phyloP scores from a whole-genome alignment of 768 basidiomycete species.

The Leccinum subgranulosum region DNA sequence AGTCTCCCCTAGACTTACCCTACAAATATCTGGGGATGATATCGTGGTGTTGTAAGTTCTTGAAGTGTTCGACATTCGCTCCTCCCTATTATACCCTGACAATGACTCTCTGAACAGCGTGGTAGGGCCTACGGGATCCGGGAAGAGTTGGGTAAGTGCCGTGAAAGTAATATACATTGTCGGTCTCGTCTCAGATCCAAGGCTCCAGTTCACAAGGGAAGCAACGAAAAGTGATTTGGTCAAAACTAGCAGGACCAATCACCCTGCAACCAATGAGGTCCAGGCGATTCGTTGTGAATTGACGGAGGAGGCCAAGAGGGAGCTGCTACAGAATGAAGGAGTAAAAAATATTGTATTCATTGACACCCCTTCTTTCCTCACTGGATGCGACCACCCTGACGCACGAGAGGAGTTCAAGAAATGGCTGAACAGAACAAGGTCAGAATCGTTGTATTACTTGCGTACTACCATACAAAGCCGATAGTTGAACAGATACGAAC shows the following conservation, averaged over 20 bases:
- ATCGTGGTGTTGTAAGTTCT: constrained; percentile 20
- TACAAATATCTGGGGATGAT: constrained; percentile 11
- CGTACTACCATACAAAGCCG: not conserved
- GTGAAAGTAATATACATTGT: not conserved
- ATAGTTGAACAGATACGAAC: constrained; percentile 1
- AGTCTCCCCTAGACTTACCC: not conserved
- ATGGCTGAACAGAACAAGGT: constrained; percentile 3
- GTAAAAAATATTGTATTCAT: constrained; percentile 16
- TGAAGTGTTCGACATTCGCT: not conserved
- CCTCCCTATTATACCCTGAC: not conserved
- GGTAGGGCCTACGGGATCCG: constrained; percentile 18
- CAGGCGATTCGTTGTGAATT: constrained; percentile 15
- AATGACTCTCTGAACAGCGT: constrained; percentile 2
- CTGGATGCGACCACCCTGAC: constrained; percentile 4
- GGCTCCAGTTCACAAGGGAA: constrained; percentile 13
- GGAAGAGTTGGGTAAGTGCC: constrained; percentile 21
- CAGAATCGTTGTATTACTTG: not conserved
- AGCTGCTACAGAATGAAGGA: not conserved
- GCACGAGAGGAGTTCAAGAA: constrained; percentile 1
- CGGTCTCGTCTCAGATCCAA: not conserved
- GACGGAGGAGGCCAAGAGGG: constrained; percentile 5
- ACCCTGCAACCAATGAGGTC: constrained; percentile 8
- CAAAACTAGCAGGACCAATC: not conserved
- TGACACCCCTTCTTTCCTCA: constrained; percentile 24
- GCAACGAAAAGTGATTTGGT: constrained; percentile 8